Evolutionary conservation across 805 yeast genomes (phyloP).

Genomic region (Ogataea paraovalis): DNA sequence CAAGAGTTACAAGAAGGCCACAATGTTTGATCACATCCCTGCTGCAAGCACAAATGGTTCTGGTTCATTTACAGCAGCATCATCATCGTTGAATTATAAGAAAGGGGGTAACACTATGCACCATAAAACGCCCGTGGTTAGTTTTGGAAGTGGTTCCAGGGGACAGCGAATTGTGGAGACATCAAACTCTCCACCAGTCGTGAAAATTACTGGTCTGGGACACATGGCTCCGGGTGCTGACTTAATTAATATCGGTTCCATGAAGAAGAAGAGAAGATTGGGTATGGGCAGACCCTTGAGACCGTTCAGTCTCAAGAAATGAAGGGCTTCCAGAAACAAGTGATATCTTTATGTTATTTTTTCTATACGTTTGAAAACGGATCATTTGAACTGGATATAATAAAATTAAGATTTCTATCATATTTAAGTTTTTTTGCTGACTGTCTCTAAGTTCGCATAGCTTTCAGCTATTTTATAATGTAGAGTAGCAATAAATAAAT

Average conservation of each 20-base stretch:
- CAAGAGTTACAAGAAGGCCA: neutral
- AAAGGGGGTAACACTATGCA: neutral
- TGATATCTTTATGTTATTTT: neutral
- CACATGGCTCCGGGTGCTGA: slow-evolving; percentile 9
- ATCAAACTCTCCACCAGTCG: neutral
- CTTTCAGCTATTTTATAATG: too few relatives aligned
- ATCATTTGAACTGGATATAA: too few relatives aligned
- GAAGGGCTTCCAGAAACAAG: neutral
- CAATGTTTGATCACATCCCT: slow-evolving; percentile 7
- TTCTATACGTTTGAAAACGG: too few relatives aligned
- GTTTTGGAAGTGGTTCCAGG: neutral
- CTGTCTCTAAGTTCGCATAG: too few relatives aligned
- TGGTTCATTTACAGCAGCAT: neutral
- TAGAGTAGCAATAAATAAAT: too few relatives aligned
- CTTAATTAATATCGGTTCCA: neutral
- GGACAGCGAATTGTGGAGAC: neutral
- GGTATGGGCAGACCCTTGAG: slow-evolving; percentile 28
- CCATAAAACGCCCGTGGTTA: too few relatives aligned
- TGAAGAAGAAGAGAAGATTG: slow-evolving; percentile 17
- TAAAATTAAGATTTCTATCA: too few relatives aligned
- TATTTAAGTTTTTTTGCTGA: too few relatives aligned
- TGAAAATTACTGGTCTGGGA: neutral
- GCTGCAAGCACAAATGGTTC: neutral
- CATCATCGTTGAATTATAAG: neutral
- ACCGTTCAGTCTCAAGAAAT: slow-evolving; percentile 12